Evolutionary conservation across 2,329 filamentous ascomycete species (phyloP).

Genomic region (Pestalotiopsis sp.): DNA sequence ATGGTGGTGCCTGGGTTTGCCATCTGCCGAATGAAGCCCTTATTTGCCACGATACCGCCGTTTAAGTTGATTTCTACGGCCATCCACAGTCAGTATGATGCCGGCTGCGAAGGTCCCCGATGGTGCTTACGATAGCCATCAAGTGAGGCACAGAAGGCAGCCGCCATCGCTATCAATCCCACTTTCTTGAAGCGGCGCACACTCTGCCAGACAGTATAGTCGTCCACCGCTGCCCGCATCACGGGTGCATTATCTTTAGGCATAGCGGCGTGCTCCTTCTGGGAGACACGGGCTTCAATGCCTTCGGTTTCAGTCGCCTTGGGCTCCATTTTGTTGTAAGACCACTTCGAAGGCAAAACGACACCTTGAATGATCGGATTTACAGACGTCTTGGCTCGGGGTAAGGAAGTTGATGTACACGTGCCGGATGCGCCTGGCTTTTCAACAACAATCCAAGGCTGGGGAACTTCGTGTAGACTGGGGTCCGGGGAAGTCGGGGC

Average conservation of each 20-base stretch:
- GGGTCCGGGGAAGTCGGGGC: neutral
- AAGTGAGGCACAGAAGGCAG: conserved; percentile 7
- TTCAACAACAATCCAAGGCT: neutral
- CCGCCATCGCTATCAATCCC: conserved; percentile 2
- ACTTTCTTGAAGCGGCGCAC: conserved; percentile 6
- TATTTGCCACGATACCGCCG: conserved; percentile 9
- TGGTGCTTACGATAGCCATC: conserved; percentile 6
- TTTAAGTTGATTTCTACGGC: conserved; percentile 5
- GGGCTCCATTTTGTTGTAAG: neutral
- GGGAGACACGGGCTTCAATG: neutral
- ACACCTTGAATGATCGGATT: neutral
- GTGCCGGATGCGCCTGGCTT: neutral
- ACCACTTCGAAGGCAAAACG: neutral
- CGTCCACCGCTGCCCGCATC: conserved; percentile 1
- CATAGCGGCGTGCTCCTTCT: neutral
- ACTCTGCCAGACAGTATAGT: conserved; percentile 8
- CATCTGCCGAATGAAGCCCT: conserved; percentile 8
- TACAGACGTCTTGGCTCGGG: neutral
- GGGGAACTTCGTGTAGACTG: neutral
- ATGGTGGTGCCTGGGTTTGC: conserved; percentile 1
- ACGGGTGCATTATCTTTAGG: neutral
- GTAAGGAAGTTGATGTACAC: neutral
- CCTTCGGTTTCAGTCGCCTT: neutral
- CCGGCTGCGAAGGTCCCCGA: neutral
- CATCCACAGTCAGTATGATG: neutral